Conservation (phyloP, 257 asterid species). For the Penstemon newberryi region DNA sequence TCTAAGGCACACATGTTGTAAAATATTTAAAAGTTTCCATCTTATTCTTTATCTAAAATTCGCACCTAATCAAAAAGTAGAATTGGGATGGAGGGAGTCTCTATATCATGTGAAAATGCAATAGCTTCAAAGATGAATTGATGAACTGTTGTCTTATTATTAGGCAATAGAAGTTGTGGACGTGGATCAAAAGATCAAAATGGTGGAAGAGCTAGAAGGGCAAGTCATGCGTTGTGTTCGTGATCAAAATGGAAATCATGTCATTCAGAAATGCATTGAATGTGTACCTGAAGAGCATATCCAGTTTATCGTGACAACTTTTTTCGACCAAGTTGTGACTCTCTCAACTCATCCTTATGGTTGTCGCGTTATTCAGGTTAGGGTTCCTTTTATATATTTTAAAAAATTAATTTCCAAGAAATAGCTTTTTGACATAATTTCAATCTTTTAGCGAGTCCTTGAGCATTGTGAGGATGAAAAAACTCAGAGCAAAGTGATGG, state of each 20-base stretch:
- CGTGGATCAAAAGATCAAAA: constrained; percentile 63
- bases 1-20: too few species aligned
- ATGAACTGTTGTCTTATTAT: neutral
- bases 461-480: constrained; percentile 63
- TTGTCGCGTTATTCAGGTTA: constrained; percentile 87
- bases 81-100: too few species aligned
- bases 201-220: constrained; percentile 83
- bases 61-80: too few species aligned
- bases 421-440: constrained; percentile 17
- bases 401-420: neutral
- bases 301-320: constrained; percentile 62
- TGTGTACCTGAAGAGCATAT: constrained; percentile 69
- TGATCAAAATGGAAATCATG: constrained; percentile 89
- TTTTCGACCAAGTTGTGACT: constrained; percentile 64
- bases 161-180: constrained; percentile 80
- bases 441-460: constrained; percentile 64
- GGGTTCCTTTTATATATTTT: constrained; percentile 7
- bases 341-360: constrained; percentile 87
- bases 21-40: neutral
- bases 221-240: constrained; percentile 80
- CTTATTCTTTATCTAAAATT: neutral
- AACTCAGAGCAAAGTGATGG: constrained; percentile 70
- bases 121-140: neutral
- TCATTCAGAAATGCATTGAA: constrained; percentile 83
- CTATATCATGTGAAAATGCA: neutral